Conservation (phyloP, 202 grass and related monocot species). For the Schoenoplectus triqueter region DNA sequence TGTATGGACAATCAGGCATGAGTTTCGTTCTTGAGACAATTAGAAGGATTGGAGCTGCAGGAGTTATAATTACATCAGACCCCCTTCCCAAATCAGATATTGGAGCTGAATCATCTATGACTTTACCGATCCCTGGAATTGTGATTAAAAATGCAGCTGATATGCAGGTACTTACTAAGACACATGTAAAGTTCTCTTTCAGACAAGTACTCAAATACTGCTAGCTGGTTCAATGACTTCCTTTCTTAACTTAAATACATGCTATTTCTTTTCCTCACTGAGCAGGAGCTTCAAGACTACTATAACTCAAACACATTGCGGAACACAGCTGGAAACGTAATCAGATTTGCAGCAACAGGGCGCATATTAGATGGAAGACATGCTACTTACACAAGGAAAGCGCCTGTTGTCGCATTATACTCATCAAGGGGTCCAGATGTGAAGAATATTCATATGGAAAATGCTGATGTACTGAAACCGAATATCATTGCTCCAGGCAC, state of each 20-base stretch:
- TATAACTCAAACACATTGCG: slow-evolving; percentile 57
- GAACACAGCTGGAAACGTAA: slow-evolving; percentile 39
- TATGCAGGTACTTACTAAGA: slow-evolving; percentile 43
- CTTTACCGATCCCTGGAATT: slow-evolving; percentile 55
- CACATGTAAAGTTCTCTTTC: slow-evolving; percentile 17
- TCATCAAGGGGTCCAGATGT: slow-evolving; percentile 82
- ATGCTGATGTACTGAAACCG: slow-evolving; percentile 82
- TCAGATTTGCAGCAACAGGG: slow-evolving; percentile 53
- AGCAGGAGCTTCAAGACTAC: slow-evolving; percentile 57
- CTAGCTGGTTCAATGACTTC: slow-evolving; percentile 24
- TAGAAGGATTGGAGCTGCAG: slow-evolving; percentile 61
- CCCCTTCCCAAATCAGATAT: slow-evolving; percentile 44
- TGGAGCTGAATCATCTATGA: slow-evolving; percentile 48
- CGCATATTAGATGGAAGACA: slow-evolving; percentile 67
- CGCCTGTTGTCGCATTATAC: slow-evolving; percentile 60
- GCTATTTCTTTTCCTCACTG: not conserved
- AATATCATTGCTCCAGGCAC: slow-evolving; percentile 87
- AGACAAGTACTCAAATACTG: not conserved
- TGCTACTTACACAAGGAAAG: slow-evolving; percentile 61
- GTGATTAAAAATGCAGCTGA: slow-evolving; percentile 46
- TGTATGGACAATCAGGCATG: slow-evolving; percentile 38
- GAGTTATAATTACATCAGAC: slow-evolving; percentile 57
- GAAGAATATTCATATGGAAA: slow-evolving; percentile 52
- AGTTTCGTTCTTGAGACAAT: slow-evolving; percentile 42
- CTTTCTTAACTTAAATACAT: not conserved